Evolutionary conservation across 176 grass and related monocot species (phyloP).

Genomic region (Olyra latifolia): DNA sequence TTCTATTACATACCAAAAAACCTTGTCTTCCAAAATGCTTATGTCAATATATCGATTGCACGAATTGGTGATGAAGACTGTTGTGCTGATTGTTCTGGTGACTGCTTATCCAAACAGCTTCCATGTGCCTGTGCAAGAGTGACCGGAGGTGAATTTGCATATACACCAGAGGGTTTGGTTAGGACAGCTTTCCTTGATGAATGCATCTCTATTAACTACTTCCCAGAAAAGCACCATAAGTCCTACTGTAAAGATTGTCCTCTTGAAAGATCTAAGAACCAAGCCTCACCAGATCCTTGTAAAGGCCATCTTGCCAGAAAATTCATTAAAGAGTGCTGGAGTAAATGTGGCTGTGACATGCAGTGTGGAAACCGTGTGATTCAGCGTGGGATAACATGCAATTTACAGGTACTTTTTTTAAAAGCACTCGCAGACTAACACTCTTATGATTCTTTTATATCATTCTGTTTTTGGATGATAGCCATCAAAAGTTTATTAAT

Average conservation of each 20-base stretch:
- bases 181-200: constrained; percentile 65
- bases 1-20: constrained; percentile 71
- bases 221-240: constrained; percentile 47
- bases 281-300: constrained; percentile 38
- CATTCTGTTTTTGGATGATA: constrained; percentile 1
- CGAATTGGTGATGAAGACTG: constrained; percentile 72
- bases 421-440: background rate
- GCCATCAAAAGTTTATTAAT: background rate
- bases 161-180: constrained; percentile 63
- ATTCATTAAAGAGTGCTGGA: constrained; percentile 92
- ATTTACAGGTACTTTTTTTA: constrained; percentile 54
- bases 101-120: constrained; percentile 57
- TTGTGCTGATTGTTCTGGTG: constrained; percentile 64
- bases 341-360: constrained; percentile 78
- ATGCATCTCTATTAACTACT: constrained; percentile 42
- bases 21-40: constrained; percentile 58
- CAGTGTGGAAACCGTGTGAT: constrained; percentile 75
- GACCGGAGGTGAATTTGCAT: constrained; percentile 60
- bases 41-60: constrained; percentile 61
- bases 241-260: constrained; percentile 64
- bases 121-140: constrained; percentile 71
- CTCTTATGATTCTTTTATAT: background rate
- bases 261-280: constrained; percentile 56
- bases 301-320: constrained; percentile 73
- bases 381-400: constrained; percentile 58